phyloP scores from a whole-genome alignment of 2,329 filamentous ascomycete species.

The Fusarium neocosmosporiellum region DNA sequence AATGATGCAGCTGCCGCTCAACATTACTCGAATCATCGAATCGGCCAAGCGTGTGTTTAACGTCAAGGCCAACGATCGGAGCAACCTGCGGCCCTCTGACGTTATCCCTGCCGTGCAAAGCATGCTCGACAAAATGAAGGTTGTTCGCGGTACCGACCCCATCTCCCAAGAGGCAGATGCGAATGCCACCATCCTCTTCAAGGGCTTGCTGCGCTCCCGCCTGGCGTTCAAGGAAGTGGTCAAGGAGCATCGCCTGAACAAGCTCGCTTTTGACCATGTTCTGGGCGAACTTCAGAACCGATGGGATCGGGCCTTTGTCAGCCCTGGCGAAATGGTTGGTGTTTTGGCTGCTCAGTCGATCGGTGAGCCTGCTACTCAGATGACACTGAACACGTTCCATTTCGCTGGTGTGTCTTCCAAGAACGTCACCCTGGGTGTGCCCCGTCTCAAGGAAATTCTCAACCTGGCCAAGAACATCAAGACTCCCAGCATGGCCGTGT shows the following conservation, averaged over 20 bases:
- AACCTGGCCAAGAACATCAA: conserved; percentile 99
- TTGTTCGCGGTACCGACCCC: conserved; percentile 86
- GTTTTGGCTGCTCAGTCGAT: conserved; percentile 98
- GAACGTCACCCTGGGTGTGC: conserved; percentile 99
- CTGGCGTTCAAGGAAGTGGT: conserved; percentile 95
- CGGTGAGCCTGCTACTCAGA: conserved; percentile 97
- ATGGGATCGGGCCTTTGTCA: conserved; percentile 87
- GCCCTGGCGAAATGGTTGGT: conserved; percentile 98
- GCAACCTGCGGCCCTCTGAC: conserved; percentile 88
- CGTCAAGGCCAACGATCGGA: conserved; percentile 85
- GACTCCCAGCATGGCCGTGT: conserved; percentile 96
- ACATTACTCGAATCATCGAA: conserved; percentile 90
- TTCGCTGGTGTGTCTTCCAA: conserved; percentile 99
- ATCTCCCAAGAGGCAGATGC: conserved; percentile 88
- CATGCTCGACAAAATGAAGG: conserved; percentile 80
- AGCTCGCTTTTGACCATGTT: conserved; percentile 91
- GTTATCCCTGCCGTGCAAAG: conserved; percentile 83
- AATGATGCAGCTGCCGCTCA: conserved; percentile 90
- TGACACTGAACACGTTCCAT: conserved; percentile 99
- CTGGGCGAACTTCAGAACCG: conserved; percentile 90
- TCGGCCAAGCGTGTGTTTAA: conserved; percentile 91
- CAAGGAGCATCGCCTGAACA: conserved; percentile 85
- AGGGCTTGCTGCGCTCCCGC: conserved; percentile 88
- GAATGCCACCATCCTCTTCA: conserved; percentile 91
- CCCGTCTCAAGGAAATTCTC: conserved; percentile 98